Percentiles rank a stretch among this genome's conserved stretches.
phyloP scores from a whole-genome alignment of 352 stramenopile genomes.

The Globisporangium parvum region DNA sequence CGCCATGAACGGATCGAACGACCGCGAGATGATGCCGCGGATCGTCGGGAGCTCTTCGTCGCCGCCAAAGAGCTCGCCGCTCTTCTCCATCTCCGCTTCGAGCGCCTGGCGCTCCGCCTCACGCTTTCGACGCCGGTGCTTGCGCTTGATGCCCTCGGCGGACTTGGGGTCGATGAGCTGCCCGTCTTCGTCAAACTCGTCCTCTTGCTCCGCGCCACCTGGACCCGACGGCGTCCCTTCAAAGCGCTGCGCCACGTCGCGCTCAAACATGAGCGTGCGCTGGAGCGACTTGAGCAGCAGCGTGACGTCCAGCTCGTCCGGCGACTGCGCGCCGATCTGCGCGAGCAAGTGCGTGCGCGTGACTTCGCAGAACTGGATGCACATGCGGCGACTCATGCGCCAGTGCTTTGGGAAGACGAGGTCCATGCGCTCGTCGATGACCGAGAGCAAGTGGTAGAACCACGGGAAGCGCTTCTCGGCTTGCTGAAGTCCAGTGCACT shows the following conservation, averaged over 20 bases:
- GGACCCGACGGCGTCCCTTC: constrained; percentile 31
- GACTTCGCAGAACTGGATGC: constrained; percentile 88
- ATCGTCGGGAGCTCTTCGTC: constrained; percentile 63
- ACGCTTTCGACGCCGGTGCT: constrained; percentile 69
- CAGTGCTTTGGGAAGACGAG: constrained; percentile 95
- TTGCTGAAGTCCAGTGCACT: constrained; percentile 45
- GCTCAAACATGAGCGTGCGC: constrained; percentile 75
- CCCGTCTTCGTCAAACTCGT: constrained; percentile 66
- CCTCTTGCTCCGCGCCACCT: constrained; percentile 42
- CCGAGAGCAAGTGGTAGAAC: constrained; percentile 70
- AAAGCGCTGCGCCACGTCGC: constrained; percentile 61
- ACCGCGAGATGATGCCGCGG: constrained; percentile 83
- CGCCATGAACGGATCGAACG: constrained; percentile 98
- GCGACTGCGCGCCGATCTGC: constrained; percentile 56
- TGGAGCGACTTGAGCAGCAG: constrained; percentile 66
- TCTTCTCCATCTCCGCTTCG: constrained; percentile 61
- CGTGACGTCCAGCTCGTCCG: constrained; percentile 74
- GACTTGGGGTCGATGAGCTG: constrained; percentile 69
- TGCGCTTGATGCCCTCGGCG: constrained; percentile 68
- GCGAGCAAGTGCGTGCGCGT: constrained; percentile 71
- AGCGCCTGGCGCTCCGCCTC: constrained; percentile 60
- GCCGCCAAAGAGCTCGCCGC: constrained; percentile 27
- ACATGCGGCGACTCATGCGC: constrained; percentile 92
- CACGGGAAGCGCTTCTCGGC: constrained; percentile 71
- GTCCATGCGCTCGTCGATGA: constrained; percentile 84